Evolutionary conservation across 805 yeast genomes (phyloP).

Genomic region (Cyberlindnera bimundalis): DNA sequence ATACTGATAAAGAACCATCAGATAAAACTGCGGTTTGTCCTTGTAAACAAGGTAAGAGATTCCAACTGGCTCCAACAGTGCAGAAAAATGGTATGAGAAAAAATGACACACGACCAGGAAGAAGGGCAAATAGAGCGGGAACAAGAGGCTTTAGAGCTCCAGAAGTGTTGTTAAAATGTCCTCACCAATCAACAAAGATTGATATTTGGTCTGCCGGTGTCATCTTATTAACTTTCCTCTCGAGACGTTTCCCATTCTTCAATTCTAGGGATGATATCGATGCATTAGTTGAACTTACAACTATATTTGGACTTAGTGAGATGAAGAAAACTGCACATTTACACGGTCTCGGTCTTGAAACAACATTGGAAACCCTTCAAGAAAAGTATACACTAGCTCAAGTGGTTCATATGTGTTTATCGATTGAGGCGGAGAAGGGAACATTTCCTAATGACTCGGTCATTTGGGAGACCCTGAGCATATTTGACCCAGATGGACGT

Average conservation of each 20-base stretch:
- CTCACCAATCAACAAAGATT: constrained; percentile 60
- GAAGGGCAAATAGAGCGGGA: constrained; percentile 95
- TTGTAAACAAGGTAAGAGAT: constrained; percentile 37
- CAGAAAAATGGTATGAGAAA: constrained; percentile 68
- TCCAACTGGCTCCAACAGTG: constrained; percentile 15
- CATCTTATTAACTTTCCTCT: constrained; percentile 66
- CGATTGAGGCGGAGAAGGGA: constrained; percentile 48
- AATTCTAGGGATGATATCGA: constrained; percentile 92
- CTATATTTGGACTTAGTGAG: constrained; percentile 71
- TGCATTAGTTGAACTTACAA: constrained; percentile 80
- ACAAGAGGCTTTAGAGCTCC: constrained; percentile 89
- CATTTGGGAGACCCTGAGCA: constrained; percentile 58
- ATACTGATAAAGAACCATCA: constrained; percentile 6
- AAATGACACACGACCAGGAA: constrained; percentile 81
- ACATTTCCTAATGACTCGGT: constrained; percentile 71
- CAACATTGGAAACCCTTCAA: constrained; percentile 50
- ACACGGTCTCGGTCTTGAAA: constrained; percentile 87
- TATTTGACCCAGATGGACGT: constrained; percentile 21
- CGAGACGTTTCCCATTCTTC: constrained; percentile 87
- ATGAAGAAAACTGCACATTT: constrained; percentile 74
- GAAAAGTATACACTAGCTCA: constrained; percentile 26
- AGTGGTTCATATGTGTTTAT: constrained; percentile 41
- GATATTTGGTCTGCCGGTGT: constrained; percentile 87
- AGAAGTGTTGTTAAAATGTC: constrained; percentile 54
- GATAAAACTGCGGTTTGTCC: constrained; percentile 42